Conservation (phyloP, 176 grass and related monocot species). For the Olyra latifolia region DNA sequence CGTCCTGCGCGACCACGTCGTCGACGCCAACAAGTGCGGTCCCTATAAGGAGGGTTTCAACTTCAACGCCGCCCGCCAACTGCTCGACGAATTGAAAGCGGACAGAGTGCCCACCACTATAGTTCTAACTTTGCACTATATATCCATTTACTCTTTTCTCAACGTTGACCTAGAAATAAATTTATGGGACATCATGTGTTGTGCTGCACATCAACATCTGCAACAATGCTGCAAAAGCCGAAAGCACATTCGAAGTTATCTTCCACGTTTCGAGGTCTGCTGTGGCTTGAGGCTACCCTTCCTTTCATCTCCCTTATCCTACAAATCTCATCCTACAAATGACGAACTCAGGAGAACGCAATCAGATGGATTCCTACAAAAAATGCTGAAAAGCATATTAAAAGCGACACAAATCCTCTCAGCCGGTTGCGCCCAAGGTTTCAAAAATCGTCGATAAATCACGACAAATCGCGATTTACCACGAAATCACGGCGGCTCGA, state of each 20-base stretch:
- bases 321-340: background rate
- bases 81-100: no score
- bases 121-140: no score
- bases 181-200: background rate
- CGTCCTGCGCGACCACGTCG: no score
- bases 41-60: no score
- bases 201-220: background rate
- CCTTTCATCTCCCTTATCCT: background rate
- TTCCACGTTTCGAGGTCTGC: background rate
- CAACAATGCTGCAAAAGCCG: background rate
- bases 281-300: background rate
- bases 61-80: no score
- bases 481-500: no score
- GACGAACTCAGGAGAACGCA: background rate
- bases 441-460: no score
- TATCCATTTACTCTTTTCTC: background rate
- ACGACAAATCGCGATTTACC: no score
- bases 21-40: no score
- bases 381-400: background rate
- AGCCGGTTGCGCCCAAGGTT: no score
- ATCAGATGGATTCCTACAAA: background rate
- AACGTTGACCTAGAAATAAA: background rate
- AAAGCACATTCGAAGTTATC: background rate
- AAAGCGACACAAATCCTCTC: background rate
- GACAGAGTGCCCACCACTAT: no score